A percentile compares a stretch with the other conserved stretches of the same genome.
phyloP scores from a whole-genome alignment of 2,329 filamentous ascomycete species.

The Verticillium zaregamsianum region DNA sequence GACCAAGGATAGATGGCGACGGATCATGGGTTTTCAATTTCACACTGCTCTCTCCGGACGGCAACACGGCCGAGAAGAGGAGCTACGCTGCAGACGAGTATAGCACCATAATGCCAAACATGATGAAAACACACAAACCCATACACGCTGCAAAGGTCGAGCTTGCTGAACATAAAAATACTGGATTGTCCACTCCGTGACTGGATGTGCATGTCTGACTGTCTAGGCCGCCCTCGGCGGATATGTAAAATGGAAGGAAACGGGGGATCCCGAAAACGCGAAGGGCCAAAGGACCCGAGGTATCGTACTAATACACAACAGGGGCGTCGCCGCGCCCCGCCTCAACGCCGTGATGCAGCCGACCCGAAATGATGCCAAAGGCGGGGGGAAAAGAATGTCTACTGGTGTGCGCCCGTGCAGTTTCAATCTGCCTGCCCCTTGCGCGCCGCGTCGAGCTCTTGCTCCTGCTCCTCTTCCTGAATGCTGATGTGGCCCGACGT shows the following conservation, averaged over 20 bases:
- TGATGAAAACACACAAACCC: not conserved
- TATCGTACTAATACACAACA: constrained; percentile 4
- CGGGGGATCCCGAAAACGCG: not conserved
- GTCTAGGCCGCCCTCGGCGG: not conserved
- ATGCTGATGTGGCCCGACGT: not conserved
- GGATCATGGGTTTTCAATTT: not conserved
- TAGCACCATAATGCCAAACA: not conserved
- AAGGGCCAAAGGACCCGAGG: not conserved
- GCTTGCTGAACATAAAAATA: not conserved
- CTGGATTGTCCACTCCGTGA: not conserved
- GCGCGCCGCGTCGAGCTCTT: not conserved
- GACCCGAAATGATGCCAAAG: not conserved
- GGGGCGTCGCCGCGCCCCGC: not conserved
- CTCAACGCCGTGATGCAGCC: not conserved
- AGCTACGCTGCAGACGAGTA: not conserved
- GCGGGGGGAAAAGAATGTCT: not conserved
- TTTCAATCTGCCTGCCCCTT: not conserved
- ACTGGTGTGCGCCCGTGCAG: not conserved
- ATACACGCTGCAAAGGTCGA: not conserved
- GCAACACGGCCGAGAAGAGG: not conserved
- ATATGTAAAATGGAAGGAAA: not conserved
- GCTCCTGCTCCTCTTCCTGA: not conserved
- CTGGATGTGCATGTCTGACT: not conserved
- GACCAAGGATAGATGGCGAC: not conserved
- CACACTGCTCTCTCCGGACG: not conserved